Conservation (phyloP, 2,329 filamentous ascomycete genomes). For the Ascocoryne sarcoides region DNA sequence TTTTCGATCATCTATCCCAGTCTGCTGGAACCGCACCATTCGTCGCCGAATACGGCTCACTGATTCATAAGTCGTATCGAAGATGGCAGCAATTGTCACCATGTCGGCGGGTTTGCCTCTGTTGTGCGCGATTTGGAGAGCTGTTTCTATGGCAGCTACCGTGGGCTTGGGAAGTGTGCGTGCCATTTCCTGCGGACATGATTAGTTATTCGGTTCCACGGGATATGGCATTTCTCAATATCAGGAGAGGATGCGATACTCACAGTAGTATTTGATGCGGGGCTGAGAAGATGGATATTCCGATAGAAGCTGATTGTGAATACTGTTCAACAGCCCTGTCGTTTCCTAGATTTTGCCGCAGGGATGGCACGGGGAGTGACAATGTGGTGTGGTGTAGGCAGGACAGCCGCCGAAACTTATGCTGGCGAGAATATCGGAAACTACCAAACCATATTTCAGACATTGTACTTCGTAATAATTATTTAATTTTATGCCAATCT, state of each 20-base stretch:
- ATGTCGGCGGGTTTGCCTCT: slow-evolving; percentile 6
- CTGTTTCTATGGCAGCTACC: slow-evolving; percentile 3
- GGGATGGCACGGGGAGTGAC: not conserved
- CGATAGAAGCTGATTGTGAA: slow-evolving; percentile 1
- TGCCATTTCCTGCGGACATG: slow-evolving; percentile 1
- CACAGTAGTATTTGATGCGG: too few species aligned
- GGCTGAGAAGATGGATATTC: too few species aligned
- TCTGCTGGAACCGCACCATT: slow-evolving; percentile 5
- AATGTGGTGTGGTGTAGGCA: too few species aligned
- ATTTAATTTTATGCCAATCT: too few species aligned
- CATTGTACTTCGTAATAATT: too few species aligned
- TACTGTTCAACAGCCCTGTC: not conserved
- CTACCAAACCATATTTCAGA: too few species aligned
- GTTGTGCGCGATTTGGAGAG: slow-evolving; percentile 2
- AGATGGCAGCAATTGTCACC: slow-evolving; percentile 10
- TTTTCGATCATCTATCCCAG: slow-evolving; percentile 13
- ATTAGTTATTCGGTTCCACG: too few species aligned
- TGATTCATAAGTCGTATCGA: slow-evolving; percentile 11
- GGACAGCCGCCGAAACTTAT: too few species aligned
- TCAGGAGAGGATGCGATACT: not conserved
- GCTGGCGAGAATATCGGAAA: too few species aligned
- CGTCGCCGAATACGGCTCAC: slow-evolving; percentile 10
- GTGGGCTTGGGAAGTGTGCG: slow-evolving; percentile 3
- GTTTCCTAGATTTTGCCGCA: not conserved
- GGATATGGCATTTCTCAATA: too few species aligned